Base-by-base conservation (phyloP, 352 stramenopile genomes). In the Phytophthora citricola region DNA sequence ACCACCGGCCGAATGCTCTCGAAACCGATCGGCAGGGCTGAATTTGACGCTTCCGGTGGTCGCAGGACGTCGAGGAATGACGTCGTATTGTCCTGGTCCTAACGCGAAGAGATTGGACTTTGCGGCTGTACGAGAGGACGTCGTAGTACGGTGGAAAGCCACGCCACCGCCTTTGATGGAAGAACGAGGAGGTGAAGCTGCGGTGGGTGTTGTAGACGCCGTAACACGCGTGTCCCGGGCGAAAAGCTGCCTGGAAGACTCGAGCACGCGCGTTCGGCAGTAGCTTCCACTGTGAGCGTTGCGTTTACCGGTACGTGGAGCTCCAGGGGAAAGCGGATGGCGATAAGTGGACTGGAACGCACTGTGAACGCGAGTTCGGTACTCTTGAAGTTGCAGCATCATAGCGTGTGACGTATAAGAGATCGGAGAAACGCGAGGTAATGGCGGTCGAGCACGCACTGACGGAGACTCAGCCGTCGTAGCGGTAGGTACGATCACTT, bases 371-470 rank as follows among this genome's bases (percentile, higher is more conserved):
- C 81, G 79, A 47, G 73, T 50, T 22, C 73, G 73, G 55, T 90
- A 89, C 51, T 87, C 77, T 39, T 86, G 78, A 34, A 87, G 56
- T 49, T 90, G 81, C 17, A 90, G 32, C 34, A 88, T 70, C 77
- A 84, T 88, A n/a, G 81, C 79, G 43, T 87, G 76, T 0, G 79
- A 87, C 15, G 78, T 78, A 54, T 85, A 81, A 8, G 66, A 74
- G 34, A 55, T 45, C 5, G 66, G 60, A 43, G 60, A 45, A 27
- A 58, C 22, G 10, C 56, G 65, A 24, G 66, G 66, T 31, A 69
- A 44, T 46, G 60, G 47, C 24, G 60, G 32, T 3, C 48, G 40
- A 29, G 48, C 20, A 7, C 15, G 15, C 26, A 15, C 34, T 26
- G 62, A 22, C 5, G 48, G 9, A 17, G 57, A 32, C 29, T 49